A percentile compares a stretch with the other conserved stretches of the same genome.
phyloP scores from a whole-genome alignment of 2,329 filamentous ascomycete species.

The Penicillium sclerotigenum region DNA sequence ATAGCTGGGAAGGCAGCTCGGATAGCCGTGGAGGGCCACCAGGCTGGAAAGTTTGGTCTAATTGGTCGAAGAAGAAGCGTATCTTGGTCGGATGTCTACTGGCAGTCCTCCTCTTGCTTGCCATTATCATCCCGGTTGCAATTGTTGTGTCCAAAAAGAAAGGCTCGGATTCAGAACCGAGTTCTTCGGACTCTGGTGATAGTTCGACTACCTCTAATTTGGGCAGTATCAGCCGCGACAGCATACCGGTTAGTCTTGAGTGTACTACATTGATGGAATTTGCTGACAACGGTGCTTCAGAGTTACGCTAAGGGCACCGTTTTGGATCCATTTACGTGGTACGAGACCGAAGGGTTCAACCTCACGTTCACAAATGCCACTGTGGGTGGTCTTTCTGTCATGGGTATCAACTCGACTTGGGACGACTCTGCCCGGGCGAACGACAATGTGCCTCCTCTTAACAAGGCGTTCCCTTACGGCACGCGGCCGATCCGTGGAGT shows the following conservation, averaged over 20 bases:
- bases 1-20: constrained; percentile 25
- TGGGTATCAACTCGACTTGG: constrained; percentile 83
- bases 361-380: constrained; percentile 83
- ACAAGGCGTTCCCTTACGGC: constrained; percentile 74
- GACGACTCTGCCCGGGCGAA: constrained; percentile 80
- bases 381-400: constrained; percentile 82
- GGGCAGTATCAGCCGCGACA: constrained; percentile 52
- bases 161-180: constrained; percentile 24
- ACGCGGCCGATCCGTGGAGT: constrained; percentile 80
- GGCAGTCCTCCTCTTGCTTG: constrained; percentile 54
- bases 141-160: constrained; percentile 66
- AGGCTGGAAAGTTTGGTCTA: constrained; percentile 35
- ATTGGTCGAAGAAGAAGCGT: constrained; percentile 38
- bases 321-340: constrained; percentile 88
- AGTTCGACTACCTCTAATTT: constrained; percentile 47
- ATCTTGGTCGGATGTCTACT: constrained; percentile 55
- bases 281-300: constrained; percentile 19
- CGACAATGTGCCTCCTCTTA: constrained; percentile 71
- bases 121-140: constrained; percentile 66
- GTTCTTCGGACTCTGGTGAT: constrained; percentile 23
- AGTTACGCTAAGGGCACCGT: constrained; percentile 67
- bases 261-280: not conserved
- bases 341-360: constrained; percentile 86
- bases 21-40: constrained; percentile 33
- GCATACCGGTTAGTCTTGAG: constrained; percentile 53